phyloP scores from a whole-genome alignment of 208 protist species.

The Lotmaria passim region DNA sequence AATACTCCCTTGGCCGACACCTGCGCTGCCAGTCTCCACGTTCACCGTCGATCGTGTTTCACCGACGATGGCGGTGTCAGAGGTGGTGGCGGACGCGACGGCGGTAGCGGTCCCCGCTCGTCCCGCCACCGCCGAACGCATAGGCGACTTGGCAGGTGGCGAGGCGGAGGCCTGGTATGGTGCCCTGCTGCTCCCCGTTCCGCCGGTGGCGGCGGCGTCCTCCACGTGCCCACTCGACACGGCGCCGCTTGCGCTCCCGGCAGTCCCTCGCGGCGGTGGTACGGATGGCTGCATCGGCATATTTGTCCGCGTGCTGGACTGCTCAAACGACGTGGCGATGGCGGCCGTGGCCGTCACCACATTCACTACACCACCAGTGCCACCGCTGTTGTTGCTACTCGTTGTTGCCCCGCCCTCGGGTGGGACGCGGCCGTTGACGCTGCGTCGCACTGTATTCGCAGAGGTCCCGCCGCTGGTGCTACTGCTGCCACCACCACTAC shows the following conservation, averaged over 20 bases:
- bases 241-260: not conserved
- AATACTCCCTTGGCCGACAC: not conserved
- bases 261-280: conserved; percentile 4
- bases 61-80: no score
- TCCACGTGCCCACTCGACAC: not conserved
- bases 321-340: not conserved
- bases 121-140: not conserved
- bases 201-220: not conserved
- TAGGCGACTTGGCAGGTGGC: not conserved
- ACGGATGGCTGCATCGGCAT: conserved; percentile 7
- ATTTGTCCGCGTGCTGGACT: not conserved
- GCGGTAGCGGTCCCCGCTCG: no score
- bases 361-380: no score
- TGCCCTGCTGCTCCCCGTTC: not conserved
- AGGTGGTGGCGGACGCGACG: no score
- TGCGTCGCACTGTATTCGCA: not conserved
- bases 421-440: not conserved
- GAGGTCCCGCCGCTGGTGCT: no score
- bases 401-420: not conserved
- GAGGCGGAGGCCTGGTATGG: not conserved
- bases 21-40: no score
- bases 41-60: not conserved
- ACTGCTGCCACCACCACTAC: not conserved
- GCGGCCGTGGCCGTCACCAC: no score
- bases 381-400: not conserved